Percentiles rank a stretch among this genome's conserved stretches.
Conservation (phyloP, 1,284 basidiomycete species). For the Sporisorium sorghi region DNA sequence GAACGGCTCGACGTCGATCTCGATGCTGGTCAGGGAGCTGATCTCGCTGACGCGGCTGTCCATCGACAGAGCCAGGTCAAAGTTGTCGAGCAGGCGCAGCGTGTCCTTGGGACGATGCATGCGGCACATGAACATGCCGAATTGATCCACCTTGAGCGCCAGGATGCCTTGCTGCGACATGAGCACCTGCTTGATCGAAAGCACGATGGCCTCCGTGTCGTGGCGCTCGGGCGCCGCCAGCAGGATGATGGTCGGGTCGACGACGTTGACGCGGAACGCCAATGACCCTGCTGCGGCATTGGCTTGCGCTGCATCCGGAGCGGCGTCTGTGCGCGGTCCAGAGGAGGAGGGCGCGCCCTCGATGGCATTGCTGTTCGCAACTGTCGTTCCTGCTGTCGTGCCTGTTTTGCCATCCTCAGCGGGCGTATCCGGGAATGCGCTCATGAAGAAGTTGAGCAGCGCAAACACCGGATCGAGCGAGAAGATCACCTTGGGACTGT, state of each 20-base stretch:
- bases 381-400: constrained; percentile 3
- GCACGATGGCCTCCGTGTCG: constrained; percentile 86
- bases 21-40: constrained; percentile 85
- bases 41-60: constrained; percentile 82
- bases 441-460: constrained; percentile 84
- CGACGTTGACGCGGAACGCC: constrained; percentile 85
- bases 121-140: constrained; percentile 90
- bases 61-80: constrained; percentile 87
- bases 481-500: constrained; percentile 93
- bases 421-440: constrained; percentile 72
- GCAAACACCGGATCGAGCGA: constrained; percentile 92
- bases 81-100: constrained; percentile 91
- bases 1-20: constrained; percentile 81
- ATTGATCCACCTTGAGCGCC: constrained; percentile 81
- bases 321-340: neutral
- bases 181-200: constrained; percentile 86
- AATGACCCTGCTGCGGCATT: constrained; percentile 59
- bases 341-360: neutral
- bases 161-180: constrained; percentile 91
- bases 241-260: constrained; percentile 89
- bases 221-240: constrained; percentile 85
- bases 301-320: constrained; percentile 3
- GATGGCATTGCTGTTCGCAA: constrained; percentile 6
- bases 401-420: constrained; percentile 8
- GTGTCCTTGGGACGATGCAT: constrained; percentile 88